Evolutionary conservation across 768 basidiomycete species (phyloP).

Genomic region (Boletus vinaceobasis): DNA sequence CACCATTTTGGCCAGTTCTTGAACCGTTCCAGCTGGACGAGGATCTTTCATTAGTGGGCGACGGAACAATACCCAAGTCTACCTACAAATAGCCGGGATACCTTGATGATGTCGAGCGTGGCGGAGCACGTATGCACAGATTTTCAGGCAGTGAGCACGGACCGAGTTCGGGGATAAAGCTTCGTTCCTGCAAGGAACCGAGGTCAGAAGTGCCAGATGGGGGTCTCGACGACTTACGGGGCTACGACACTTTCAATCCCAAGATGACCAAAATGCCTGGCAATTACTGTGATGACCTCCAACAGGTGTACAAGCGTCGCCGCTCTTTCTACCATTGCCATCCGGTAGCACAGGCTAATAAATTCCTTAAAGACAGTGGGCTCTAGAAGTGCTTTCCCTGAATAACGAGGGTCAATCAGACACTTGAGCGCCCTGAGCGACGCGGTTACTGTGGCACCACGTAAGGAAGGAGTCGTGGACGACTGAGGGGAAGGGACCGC

Average conservation of each 20-base stretch:
- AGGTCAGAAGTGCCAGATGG: neutral
- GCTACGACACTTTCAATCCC: slow-evolving; percentile 19
- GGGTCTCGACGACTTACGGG: slow-evolving; percentile 12
- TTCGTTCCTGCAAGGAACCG: slow-evolving; percentile 25
- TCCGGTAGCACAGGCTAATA: slow-evolving; percentile 79
- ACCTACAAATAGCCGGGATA: slow-evolving; percentile 50
- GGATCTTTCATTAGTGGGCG: slow-evolving; percentile 8
- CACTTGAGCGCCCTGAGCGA: slow-evolving; percentile 74
- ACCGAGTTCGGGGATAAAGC: slow-evolving; percentile 30
- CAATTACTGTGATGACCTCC: slow-evolving; percentile 62
- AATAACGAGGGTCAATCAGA: slow-evolving; percentile 76
- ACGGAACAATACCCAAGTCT: neutral
- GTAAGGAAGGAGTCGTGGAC: slow-evolving; percentile 38
- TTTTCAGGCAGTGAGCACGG: slow-evolving; percentile 69
- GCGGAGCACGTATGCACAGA: slow-evolving; percentile 78
- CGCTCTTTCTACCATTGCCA: slow-evolving; percentile 84
- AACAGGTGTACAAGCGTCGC: slow-evolving; percentile 67
- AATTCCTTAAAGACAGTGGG: slow-evolving; percentile 88
- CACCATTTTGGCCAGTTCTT: slow-evolving; percentile 63
- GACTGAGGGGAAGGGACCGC: slow-evolving; percentile 62
- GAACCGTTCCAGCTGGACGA: slow-evolving; percentile 46
- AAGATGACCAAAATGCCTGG: slow-evolving; percentile 35
- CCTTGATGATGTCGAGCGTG: slow-evolving; percentile 60
- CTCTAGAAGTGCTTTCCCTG: slow-evolving; percentile 77
- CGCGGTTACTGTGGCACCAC: slow-evolving; percentile 51